Base-by-base conservation (phyloP, 2,329 filamentous ascomycete species). In the Aureobasidium subglaciale region DNA sequence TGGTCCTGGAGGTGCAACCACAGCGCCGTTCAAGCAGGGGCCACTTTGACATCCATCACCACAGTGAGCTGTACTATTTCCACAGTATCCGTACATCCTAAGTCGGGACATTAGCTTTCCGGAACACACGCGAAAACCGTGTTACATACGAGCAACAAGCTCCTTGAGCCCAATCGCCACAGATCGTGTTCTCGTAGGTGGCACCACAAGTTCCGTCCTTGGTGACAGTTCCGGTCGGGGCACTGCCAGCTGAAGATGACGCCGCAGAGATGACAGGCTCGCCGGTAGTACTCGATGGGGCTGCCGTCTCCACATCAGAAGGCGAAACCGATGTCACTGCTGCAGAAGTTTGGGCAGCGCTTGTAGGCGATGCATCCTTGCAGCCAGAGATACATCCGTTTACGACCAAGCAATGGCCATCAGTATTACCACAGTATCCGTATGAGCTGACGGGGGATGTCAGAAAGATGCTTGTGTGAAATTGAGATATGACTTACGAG, bases 31-130 rank as follows among this genome's bases (percentile, higher is more conserved):
- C 43, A 70, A 59, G 59, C 79, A 83, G 49, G 75, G 73, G 20
- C 78, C 80, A 41, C 75, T 80, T 62, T 79, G 77, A 63, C 80
- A 83, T 50, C 80, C 80, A 50, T 75, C 72, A 55, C 79, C 80
- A 57, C 80, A 83, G 48, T 63, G 63, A 16, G 61, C 61, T 10
- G 57, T 60, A 30, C 69, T 71, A 59, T 70, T 73, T 57, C 73
- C 73, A 59, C 79, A 79, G 67, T 78, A 82, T 25, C 80, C 80
- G 63, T 81, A 82, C 70, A 79, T 74, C 32, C 43, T 48, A 25
- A 76, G 79, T 63, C 79, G 81, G 62, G 13, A 24, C 5, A 30
- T 48, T n/a, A 48, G 43, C 16, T 18, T 15, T 2, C 3, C 9
- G 5, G 7, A 8, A 22, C 2, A n/a, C 1, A 2, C 5, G 15